These are phyloP conservation scores for Fraxinus angustifolia DNA, from an alignment of 305 asterid species.

Conservation along the genomic window DNA sequence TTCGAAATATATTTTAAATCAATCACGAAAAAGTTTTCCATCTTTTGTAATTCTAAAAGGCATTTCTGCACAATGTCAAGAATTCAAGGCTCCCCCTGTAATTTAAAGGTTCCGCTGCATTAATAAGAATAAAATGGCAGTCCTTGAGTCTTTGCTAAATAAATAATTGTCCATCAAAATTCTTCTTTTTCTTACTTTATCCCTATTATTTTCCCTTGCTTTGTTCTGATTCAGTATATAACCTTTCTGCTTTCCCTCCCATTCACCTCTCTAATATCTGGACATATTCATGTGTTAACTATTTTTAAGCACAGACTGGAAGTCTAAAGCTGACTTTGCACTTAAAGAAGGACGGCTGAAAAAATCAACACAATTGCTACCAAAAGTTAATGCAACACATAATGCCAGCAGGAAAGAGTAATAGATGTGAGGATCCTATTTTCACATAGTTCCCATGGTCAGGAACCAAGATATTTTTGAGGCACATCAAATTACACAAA, in stretches of 20 bases:
- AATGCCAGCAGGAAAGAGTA: background rate
- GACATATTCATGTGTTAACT: background rate
- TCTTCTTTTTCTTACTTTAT: background rate
- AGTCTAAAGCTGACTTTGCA: background rate
- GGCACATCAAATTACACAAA: too few species aligned
- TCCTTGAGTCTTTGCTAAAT: background rate
- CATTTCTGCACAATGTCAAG: background rate
- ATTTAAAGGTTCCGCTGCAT: background rate
- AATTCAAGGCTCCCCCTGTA: background rate
- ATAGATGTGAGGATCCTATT: background rate
- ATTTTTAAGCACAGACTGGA: background rate
- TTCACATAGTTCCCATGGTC: background rate
- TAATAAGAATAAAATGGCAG: background rate
- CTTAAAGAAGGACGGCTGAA: background rate
- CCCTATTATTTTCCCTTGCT: background rate
- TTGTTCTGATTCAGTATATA: background rate
- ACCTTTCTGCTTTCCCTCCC: background rate
- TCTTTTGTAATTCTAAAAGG: background rate
- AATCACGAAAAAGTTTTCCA: background rate
- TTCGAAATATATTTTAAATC: background rate
- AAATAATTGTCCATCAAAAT: background rate
- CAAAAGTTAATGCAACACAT: background rate
- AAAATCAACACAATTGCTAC: background rate
- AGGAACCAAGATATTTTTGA: background rate
- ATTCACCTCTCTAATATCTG: background rate